Evolutionary conservation across 108 stramenopile species (phyloP).

Genomic region (Fragilaria crotonensis): DNA sequence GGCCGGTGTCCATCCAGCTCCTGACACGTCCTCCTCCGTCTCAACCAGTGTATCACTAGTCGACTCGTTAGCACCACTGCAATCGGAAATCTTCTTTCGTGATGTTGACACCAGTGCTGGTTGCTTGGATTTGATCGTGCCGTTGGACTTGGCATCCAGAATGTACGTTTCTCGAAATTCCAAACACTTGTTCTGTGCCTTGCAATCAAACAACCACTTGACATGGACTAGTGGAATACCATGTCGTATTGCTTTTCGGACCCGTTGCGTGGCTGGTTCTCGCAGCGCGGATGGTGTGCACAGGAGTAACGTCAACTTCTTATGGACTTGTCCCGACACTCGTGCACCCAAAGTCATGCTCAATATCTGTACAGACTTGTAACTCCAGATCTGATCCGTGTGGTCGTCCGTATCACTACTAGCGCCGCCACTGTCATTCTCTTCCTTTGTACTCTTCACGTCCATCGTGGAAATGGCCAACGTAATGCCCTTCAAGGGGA

Average conservation of each 20-base stretch:
- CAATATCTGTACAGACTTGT: conserved; percentile 17
- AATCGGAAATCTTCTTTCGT: no score
- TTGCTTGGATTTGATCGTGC: background rate
- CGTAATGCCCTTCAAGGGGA: conserved; percentile 32
- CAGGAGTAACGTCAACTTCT: conserved; percentile 43
- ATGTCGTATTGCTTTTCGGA: conserved; percentile 66
- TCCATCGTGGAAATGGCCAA: conserved; percentile 53
- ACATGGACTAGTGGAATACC: conserved; percentile 52
- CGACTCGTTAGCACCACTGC: no score
- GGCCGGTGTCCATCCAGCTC: conserved; percentile 26
- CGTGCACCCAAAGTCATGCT: conserved; percentile 40
- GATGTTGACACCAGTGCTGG: no score
- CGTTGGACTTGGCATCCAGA: conserved; percentile 3
- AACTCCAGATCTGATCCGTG: no score
- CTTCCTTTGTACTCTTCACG: no score
- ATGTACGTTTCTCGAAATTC: conserved; percentile 12
- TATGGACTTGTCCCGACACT: conserved; percentile 58
- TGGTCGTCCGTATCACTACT: no score
- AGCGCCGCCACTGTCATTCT: no score
- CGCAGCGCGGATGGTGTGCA: conserved; percentile 41
- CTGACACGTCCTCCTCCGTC: no score
- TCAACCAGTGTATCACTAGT: no score
- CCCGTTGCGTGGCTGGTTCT: conserved; percentile 53
- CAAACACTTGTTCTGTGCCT: conserved; percentile 2
- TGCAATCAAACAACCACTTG: conserved; percentile 46